Evolutionary conservation across 345 rosid species (phyloP).

Genomic region (Brassica carinata): DNA sequence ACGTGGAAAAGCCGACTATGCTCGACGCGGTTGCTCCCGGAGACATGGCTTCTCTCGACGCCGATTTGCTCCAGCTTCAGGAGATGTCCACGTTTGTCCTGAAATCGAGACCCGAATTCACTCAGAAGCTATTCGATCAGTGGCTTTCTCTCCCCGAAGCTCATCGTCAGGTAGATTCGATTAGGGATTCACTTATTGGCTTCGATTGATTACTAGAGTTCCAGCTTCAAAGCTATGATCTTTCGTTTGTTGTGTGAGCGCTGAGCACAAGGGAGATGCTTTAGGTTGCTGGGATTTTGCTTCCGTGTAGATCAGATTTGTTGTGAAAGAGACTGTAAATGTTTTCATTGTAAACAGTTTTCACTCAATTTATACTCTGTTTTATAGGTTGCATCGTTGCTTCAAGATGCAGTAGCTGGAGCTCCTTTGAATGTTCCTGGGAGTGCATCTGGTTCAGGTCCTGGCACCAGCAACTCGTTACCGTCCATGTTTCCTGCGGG

Average conservation of each 20-base stretch:
- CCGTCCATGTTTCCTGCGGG: constrained; percentile 98
- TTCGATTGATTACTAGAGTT: neutral
- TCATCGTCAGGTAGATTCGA: constrained; percentile 61
- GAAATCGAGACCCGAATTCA: constrained; percentile 74
- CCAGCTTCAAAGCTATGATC: neutral
- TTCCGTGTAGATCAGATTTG: neutral
- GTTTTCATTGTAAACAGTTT: neutral
- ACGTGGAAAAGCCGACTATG: constrained; percentile 36
- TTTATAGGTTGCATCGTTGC: constrained; percentile 66
- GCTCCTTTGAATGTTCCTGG: constrained; percentile 71
- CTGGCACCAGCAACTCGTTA: constrained; percentile 59
- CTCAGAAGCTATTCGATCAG: constrained; percentile 79
- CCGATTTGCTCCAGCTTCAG: constrained; percentile 80
- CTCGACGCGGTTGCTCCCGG: constrained; percentile 43
- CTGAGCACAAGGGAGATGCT: neutral
- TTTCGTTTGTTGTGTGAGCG: neutral
- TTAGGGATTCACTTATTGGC: neutral
- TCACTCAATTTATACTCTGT: neutral
- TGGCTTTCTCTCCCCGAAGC: constrained; percentile 95
- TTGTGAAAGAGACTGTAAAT: neutral
- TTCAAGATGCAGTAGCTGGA: constrained; percentile 82
- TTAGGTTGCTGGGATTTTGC: neutral
- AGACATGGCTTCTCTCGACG: constrained; percentile 69
- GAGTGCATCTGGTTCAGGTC: constrained; percentile 58
- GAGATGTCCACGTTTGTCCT: constrained; percentile 77